Evolutionary conservation across 2,329 filamentous ascomycete species (phyloP).

Genomic region (Penicillium freii): DNA sequence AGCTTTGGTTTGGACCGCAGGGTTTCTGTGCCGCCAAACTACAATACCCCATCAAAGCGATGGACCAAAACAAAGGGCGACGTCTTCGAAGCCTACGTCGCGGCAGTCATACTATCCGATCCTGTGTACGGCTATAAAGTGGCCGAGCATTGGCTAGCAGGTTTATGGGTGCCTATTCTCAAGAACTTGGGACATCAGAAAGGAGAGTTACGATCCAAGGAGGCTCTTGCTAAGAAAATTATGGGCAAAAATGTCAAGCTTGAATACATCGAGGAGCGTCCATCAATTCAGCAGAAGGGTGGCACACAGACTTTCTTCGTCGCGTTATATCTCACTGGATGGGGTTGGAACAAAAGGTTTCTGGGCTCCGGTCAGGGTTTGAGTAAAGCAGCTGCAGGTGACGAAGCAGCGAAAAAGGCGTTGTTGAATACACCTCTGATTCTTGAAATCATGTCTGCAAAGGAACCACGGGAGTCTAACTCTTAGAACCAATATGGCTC

Average conservation of each 20-base stretch:
- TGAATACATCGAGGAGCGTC: slow-evolving; percentile 54
- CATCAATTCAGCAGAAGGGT: slow-evolving; percentile 32
- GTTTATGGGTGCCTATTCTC: slow-evolving; percentile 69
- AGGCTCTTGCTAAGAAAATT: slow-evolving; percentile 53
- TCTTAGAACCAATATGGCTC: background rate
- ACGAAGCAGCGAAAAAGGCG: slow-evolving; percentile 45
- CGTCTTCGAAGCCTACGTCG: slow-evolving; percentile 87
- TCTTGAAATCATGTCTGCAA: slow-evolving; percentile 38
- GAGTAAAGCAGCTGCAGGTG: slow-evolving; percentile 47
- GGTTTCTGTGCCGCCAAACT: slow-evolving; percentile 56
- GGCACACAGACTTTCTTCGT: slow-evolving; percentile 45
- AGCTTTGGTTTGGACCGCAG: slow-evolving; percentile 69
- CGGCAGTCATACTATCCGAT: slow-evolving; percentile 70
- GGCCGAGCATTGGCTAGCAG: slow-evolving; percentile 68
- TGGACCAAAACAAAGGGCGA: slow-evolving; percentile 76
- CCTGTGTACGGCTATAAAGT: slow-evolving; percentile 59
- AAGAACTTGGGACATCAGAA: slow-evolving; percentile 32
- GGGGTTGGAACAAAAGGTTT: slow-evolving; percentile 45
- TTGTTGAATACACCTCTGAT: slow-evolving; percentile 41
- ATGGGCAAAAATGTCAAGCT: slow-evolving; percentile 59
- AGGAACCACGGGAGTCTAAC: slow-evolving; percentile 20
- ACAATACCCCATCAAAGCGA: slow-evolving; percentile 50
- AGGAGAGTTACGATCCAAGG: slow-evolving; percentile 50
- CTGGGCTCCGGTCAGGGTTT: slow-evolving; percentile 47
- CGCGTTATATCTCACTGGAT: slow-evolving; percentile 49